Evolutionary conservation across 1,139 yeast species (phyloP).

Genomic region (Candida buenavistaensis): DNA sequence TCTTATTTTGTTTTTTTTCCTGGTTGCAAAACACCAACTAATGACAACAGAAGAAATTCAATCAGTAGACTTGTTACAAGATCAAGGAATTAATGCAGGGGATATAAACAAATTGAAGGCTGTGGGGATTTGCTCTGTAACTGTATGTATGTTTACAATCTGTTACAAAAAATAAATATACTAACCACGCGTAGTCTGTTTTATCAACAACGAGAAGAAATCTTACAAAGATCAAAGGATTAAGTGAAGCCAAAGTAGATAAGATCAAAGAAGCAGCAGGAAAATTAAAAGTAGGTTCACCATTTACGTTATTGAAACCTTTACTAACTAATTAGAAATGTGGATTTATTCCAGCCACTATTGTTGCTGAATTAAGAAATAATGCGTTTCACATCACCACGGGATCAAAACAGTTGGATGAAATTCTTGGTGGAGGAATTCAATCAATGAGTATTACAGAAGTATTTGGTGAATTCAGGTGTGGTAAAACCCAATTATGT

Average conservation of each 20-base stretch:
- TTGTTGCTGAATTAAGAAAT: conserved; percentile 50
- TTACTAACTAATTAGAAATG: conserved; percentile 20
- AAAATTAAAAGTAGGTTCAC: conserved; percentile 31
- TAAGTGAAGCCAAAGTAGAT: conserved; percentile 60
- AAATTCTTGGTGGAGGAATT: conserved; percentile 57
- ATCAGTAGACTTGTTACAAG: conserved; percentile 54
- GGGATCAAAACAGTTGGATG: conserved; percentile 55
- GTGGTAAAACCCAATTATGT: conserved; percentile 62
- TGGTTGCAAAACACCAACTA: conserved; percentile 11
- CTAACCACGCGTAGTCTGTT: conserved; percentile 35
- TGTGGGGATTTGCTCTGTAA: conserved; percentile 55
- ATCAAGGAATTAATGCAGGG: conserved; percentile 57
- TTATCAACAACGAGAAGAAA: conserved; percentile 56
- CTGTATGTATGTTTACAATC: conserved; percentile 30
- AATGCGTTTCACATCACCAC: conserved; percentile 50
- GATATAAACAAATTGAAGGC: conserved; percentile 54
- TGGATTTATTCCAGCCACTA: conserved; percentile 56
- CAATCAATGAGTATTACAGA: conserved; percentile 64
- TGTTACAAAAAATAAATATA: conserved; percentile 1
- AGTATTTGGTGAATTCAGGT: conserved; percentile 63
- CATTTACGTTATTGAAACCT: not conserved
- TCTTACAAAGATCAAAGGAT: conserved; percentile 51
- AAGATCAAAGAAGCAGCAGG: conserved; percentile 63
- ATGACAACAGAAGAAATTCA: conserved; percentile 10
- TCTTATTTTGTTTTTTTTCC: conserved; percentile 5